Evolutionary conservation across 129 eudicot species (phyloP).

Genomic region (Oenanthe sinensis): DNA sequence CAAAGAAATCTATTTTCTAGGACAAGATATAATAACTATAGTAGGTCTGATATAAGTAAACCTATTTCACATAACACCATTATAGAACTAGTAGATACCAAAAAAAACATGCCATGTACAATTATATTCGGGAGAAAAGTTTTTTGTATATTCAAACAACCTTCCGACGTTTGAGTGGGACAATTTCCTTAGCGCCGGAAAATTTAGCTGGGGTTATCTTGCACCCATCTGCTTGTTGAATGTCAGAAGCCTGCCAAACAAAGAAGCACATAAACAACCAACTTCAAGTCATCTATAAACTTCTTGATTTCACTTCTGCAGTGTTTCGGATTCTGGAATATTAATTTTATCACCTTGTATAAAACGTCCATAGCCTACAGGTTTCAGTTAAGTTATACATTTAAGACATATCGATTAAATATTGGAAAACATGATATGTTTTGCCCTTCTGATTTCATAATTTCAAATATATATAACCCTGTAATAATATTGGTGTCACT

Average conservation of each 20-base stretch:
- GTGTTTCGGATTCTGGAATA: background rate
- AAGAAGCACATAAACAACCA: background rate
- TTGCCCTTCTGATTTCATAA: background rate
- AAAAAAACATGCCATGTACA: background rate
- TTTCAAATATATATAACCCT: background rate
- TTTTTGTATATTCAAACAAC: slow-evolving; percentile 9
- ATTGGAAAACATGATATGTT: background rate
- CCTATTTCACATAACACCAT: background rate
- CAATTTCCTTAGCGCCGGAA: slow-evolving; percentile 89
- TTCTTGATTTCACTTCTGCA: background rate
- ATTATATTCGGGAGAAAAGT: background rate
- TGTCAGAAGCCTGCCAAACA: slow-evolving; percentile 65
- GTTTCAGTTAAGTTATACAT: background rate
- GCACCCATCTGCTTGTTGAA: slow-evolving; percentile 76
- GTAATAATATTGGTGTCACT: background rate
- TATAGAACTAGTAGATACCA: background rate
- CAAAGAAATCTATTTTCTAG: background rate
- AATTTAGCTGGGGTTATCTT: slow-evolving; percentile 91
- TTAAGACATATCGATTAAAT: background rate
- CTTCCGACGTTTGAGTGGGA: slow-evolving; percentile 76
- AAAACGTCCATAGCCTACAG: background rate
- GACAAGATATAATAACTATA: background rate
- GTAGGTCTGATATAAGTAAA: background rate
- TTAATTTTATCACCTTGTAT: background rate
- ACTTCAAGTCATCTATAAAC: background rate